phyloP scores from a whole-genome alignment of 257 asterid species.

The Verbascum thapsus region DNA sequence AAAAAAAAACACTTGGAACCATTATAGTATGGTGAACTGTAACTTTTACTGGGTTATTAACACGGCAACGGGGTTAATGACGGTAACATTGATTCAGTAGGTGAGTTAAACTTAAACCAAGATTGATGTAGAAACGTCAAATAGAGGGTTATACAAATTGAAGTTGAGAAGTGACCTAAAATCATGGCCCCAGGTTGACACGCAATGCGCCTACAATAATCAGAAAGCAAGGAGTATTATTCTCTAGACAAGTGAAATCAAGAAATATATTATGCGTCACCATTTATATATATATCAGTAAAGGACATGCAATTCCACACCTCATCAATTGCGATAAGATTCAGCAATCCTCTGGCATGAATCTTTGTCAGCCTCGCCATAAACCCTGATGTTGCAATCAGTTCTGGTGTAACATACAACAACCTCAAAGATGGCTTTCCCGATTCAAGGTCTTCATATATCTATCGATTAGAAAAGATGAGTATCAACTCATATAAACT shows the following conservation, averaged over 20 bases:
- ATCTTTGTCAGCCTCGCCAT: conserved; percentile 70
- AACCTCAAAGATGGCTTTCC: conserved; percentile 88
- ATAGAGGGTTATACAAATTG: conserved; percentile 19
- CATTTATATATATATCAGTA: conserved; percentile 5
- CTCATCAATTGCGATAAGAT: conserved; percentile 92
- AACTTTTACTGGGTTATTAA: background rate
- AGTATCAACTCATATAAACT: conserved; percentile 23
- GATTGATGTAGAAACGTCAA: conserved; percentile 20
- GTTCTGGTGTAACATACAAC: conserved; percentile 92
- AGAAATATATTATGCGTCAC: conserved; percentile 10
- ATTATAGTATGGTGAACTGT: conserved; percentile 1
- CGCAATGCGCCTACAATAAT: conserved; percentile 84
- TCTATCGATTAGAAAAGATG: conserved; percentile 43
- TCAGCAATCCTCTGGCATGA: conserved; percentile 79
- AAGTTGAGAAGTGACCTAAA: conserved; percentile 66
- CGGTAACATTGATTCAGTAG: background rate
- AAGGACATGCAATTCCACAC: conserved; percentile 38
- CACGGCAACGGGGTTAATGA: background rate
- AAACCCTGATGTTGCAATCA: conserved; percentile 84
- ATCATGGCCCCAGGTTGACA: conserved; percentile 98
- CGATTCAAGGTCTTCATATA: conserved; percentile 80
- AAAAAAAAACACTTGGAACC: background rate
- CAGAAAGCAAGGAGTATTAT: conserved; percentile 29
- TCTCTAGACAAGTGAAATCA: conserved; percentile 17
- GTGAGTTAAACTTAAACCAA: conserved; percentile 17